A percentile compares a stretch with the other conserved stretches of the same genome.
Evolutionary conservation across 2,329 filamentous ascomycete species (phyloP).

Genomic region (Emergomyces africanus): DNA sequence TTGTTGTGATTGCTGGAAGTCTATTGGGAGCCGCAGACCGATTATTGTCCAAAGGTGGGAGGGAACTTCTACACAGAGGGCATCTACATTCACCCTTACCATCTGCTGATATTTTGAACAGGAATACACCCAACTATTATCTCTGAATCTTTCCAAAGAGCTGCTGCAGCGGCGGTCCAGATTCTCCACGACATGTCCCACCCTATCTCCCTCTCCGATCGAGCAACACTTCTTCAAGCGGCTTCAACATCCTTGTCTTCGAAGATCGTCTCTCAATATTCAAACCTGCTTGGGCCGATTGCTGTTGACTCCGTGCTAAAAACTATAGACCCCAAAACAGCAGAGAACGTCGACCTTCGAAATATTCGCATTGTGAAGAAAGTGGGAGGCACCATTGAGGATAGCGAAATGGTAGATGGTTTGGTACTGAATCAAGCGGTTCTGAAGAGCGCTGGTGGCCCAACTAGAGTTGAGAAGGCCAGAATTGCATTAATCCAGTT

Average conservation of each 20-base stretch:
- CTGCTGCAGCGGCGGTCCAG: slow-evolving; percentile 75
- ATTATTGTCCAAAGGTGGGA: slow-evolving; percentile 64
- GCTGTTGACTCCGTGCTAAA: slow-evolving; percentile 93
- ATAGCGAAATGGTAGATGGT: slow-evolving; percentile 93
- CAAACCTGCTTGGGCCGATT: slow-evolving; percentile 90
- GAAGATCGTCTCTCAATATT: slow-evolving; percentile 97
- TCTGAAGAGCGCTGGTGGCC: slow-evolving; percentile 85
- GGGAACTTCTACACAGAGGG: background rate
- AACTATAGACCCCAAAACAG: slow-evolving; percentile 89
- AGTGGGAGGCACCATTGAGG: slow-evolving; percentile 93
- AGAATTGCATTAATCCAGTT: slow-evolving; percentile 96
- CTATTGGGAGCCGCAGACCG: slow-evolving; percentile 87
- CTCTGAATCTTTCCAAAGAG: slow-evolving; percentile 93
- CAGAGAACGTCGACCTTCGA: slow-evolving; percentile 90
- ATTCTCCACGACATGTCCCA: slow-evolving; percentile 93
- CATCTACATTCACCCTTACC: background rate
- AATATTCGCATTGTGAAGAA: slow-evolving; percentile 98
- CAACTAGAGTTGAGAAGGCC: slow-evolving; percentile 90
- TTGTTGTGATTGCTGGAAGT: slow-evolving; percentile 94
- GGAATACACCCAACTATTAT: slow-evolving; percentile 94
- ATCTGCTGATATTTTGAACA: slow-evolving; percentile 8
- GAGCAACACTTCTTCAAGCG: slow-evolving; percentile 81
- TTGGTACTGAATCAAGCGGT: slow-evolving; percentile 85
- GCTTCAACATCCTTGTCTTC: slow-evolving; percentile 95
- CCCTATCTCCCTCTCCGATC: slow-evolving; percentile 79